Evolutionary conservation across 225 moss, liverwort and hornwort genomes (phyloP), one percentile per base, ranked within the genome.

Genomic region (Climacium dendroides): DNA sequence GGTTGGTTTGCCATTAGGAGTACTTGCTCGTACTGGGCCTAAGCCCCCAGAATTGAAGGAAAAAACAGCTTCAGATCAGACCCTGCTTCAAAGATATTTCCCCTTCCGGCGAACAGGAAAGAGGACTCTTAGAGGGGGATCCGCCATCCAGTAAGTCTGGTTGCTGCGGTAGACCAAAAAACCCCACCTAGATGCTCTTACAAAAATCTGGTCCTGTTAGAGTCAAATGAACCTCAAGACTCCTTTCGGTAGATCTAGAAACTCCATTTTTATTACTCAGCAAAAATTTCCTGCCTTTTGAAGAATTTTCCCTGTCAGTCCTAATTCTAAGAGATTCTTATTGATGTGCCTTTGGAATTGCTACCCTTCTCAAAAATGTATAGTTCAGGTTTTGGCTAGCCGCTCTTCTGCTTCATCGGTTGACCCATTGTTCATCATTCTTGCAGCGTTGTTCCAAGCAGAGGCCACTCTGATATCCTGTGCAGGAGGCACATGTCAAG

Each of bases 61-160:
- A 76, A 65, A 61, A 66, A 57, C 89, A 64, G 79, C 89, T 63
- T 83, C 87, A 80, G 62, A 86, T 74, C 81, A 58, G 70, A 84
- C 58, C 58, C 82, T 81, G 70, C 80, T 85, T 84, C 87, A 78
- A 85, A 89, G 84, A 85, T 76, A 37, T 89, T 85, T 80, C 28
- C 80, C 88, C 74, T 83, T 89, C 48, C 89, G 80, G 61, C 90
- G 87, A 71, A 83, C 86, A 89, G 85, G 79, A 41, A 88, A 88
- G 82, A 89, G 81, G 74, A 74, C 48, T 78, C 88, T 80, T 85
- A 92, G 89, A 54, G 90, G 88, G 84, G 89, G 92, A 55, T 81
- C 93, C 83, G 86, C 86, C 81, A 92, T 93, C 66, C 92, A 90
- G 92, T 92, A 89, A 88, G 90, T 89, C 78, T 78, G 77, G 81